phyloP scores from a whole-genome alignment of 345 rosid genomes.

The Eucalyptus sp. region DNA sequence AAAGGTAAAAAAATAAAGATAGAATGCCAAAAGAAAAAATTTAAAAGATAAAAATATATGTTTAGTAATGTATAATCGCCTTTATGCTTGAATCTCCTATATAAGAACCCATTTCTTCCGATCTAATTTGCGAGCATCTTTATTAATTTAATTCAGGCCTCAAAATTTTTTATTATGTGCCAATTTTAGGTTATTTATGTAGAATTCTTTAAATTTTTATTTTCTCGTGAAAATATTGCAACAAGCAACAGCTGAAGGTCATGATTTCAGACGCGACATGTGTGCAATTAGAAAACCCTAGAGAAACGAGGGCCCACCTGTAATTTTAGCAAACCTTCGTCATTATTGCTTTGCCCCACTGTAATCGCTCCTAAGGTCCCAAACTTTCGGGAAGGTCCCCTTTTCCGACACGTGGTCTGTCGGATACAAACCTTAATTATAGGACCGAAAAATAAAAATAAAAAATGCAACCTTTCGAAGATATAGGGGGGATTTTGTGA shows the following conservation, averaged over 20 bases:
- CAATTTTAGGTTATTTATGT: background rate
- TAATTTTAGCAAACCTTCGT: background rate
- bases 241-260: background rate
- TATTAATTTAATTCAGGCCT: background rate
- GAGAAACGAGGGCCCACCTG: background rate
- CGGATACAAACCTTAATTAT: background rate
- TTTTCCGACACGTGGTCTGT: background rate
- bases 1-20: background rate
- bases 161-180: background rate
- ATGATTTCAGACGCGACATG: background rate
- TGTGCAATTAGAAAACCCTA: background rate
- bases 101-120: background rate
- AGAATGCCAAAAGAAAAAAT: background rate
- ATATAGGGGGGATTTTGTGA: background rate
- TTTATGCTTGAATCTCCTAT: background rate
- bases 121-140: background rate
- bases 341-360: background rate
- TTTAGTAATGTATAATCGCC: background rate
- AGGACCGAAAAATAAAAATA: background rate
- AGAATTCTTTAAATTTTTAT: background rate
- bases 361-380: background rate
- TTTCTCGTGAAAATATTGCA: background rate
- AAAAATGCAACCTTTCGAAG: background rate
- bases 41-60: too few relatives aligned
- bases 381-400: background rate